phyloP scores from a whole-genome alignment of 1,284 basidiomycete genomes.

The Laetiporus sulphureus region DNA sequence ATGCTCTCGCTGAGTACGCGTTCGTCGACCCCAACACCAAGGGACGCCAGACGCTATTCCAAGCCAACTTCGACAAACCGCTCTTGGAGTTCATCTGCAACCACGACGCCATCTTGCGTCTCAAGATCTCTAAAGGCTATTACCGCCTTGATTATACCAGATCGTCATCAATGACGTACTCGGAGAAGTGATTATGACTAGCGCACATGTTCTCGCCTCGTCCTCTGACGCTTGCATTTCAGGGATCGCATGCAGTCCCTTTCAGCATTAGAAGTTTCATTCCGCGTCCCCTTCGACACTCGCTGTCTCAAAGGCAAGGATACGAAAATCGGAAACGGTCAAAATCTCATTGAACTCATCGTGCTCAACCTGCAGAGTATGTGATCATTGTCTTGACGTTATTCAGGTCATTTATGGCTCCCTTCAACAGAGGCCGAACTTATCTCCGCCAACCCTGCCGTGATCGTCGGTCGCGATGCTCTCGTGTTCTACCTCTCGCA shows the following conservation, averaged over 20 bases:
- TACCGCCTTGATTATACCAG: constrained; percentile 17
- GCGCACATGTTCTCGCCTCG: constrained; percentile 8
- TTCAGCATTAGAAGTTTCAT: constrained; percentile 4
- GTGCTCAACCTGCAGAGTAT: constrained; percentile 8
- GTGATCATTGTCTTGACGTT: not conserved
- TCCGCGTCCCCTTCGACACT: constrained; percentile 7
- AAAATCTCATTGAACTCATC: constrained; percentile 9
- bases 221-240: too few relatives aligned
- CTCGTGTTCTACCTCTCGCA: constrained; percentile 16
- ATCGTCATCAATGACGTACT: constrained; percentile 4
- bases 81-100: constrained; percentile 24
- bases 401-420: not conserved
- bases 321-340: constrained; percentile 6
- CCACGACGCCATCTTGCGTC: constrained; percentile 21
- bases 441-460: constrained; percentile 7
- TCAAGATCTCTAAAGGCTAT: constrained; percentile 21
- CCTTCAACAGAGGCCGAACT: constrained; percentile 10
- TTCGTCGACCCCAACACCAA: constrained; percentile 8
- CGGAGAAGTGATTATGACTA: constrained; percentile 10
- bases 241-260: constrained; percentile 7
- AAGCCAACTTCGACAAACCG: constrained; percentile 20
- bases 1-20: constrained; percentile 19
- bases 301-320: constrained; percentile 6
- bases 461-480: constrained; percentile 10
- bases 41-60: constrained; percentile 16